Base-by-base conservation (phyloP, 257 asterid genomes). In the Nicotiana obtusifolia region DNA sequence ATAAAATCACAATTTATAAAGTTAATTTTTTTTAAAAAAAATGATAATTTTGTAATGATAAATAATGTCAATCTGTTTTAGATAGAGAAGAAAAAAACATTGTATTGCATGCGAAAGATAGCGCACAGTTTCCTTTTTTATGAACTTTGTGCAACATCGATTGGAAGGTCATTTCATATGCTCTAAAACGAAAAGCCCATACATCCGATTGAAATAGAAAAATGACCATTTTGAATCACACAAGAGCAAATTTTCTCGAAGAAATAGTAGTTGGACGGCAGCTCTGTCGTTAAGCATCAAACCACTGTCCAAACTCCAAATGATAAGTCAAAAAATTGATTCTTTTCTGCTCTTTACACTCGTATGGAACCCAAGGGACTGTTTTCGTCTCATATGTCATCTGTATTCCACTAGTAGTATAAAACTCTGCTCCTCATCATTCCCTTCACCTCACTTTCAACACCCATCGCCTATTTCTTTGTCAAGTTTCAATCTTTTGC, bases 221-320 rank as follows among this genome's bases (percentile, higher is more conserved):
- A 35, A 35, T 30, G 19, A 2, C 24, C 19, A 49, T 35, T 35
- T 8, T 33, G 2, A 44, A 19, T 35, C 33, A 30, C 31, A 30
- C 31, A 30, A 30, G 33, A 30, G 33, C 33, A 30, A 30, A 30
- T 30, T 30, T 30, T 30, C 33, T 30, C 3, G 33, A 30, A 30
- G 33, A 30, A 30, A 30, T 30, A 30, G 33, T 30, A 30, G 68
- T 68, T 16, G 76, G 79, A 77, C 83, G 60, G 76, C 88, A 37
- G 68, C 22, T 52, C 30, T 81, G 88, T 83, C 86, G 33, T 60
- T 81, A 52, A 76, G 75, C 52, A 5, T 68, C 26, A 71, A 62
- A 41, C 75, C 24, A 9, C 52, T 54, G 1, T 7, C 9, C 20
- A 61, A 17, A 20, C 80, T 15, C 8, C 60, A 49, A 83, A n/a